Base-by-base conservation (phyloP, 176 grass and related monocot genomes). In the Areca catechu region DNA sequence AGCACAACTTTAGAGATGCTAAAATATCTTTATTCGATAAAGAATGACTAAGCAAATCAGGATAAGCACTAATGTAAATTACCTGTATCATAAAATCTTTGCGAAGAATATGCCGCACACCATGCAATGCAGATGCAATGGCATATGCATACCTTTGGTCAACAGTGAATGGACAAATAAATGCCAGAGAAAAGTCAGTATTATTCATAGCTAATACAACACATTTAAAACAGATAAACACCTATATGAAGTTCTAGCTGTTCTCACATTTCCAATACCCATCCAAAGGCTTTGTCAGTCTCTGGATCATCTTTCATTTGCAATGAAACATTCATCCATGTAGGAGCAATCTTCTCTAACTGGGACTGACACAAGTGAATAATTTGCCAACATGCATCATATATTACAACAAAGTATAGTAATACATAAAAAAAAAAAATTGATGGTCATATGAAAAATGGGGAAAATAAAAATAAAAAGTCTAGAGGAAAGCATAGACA, bases 1-100 rank as follows among this genome's bases (percentile, higher is more conserved):
- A 14, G 34, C 34, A 43, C 34, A 14, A 2, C 7, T 14, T 43
- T 3, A 43, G 34, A 43, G 2, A 43, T 10, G 2, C 34, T 14
- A 43, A 10, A 43, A 14, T 43, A 43, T 43, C 34, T 43, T 43
- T 43, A 43, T 43, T 43, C 34, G 14, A 43, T 43, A 10, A 43
- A 43, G 7, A 43, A 43, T 43, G 34, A 43, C 34, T 14, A 2
- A 43, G 34, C 9, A 43, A 43, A 43, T 43, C 34, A 43, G 34
- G 34, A 43, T 14, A 43, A 43, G 34, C 34, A 43, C 7, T 14
- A 43, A 43, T 12, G 10, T 43, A 12, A 10, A 43, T 20, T 29
- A 97, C 92, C 92, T 97, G 92, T 79, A 97, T 88, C 92, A 97
- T 97, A 47, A 97, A 82, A 62, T 97, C 78, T 74, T 91, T 97